These are phyloP conservation scores for Astrothelium macrocarpum DNA, from an alignment of 495 filamentous ascomycete species.

Conservation along the genomic window DNA sequence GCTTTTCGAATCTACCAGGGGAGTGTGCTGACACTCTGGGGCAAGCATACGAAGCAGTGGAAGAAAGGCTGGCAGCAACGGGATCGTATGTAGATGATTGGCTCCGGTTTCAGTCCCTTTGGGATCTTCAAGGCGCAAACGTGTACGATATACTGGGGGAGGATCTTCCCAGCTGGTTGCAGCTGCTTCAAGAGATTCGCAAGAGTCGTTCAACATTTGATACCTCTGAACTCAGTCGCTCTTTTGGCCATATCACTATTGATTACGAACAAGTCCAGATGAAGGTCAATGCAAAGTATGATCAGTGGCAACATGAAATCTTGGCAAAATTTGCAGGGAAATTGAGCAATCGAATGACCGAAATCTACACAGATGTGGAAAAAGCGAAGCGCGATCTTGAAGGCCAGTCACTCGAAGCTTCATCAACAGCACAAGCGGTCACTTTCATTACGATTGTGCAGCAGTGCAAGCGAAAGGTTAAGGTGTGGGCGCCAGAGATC, in stretches of 20 bases:
- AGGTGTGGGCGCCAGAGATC: constrained; percentile 87
- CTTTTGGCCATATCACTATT: constrained; percentile 86
- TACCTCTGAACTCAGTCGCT: constrained; percentile 80
- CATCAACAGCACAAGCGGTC: constrained; percentile 90
- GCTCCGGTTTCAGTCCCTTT: constrained; percentile 96
- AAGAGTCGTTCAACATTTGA: constrained; percentile 92
- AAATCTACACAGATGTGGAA: constrained; percentile 80
- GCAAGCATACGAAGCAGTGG: constrained; percentile 69
- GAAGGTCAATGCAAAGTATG: constrained; percentile 96
- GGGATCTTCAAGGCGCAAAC: constrained; percentile 92
- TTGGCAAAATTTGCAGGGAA: constrained; percentile 80
- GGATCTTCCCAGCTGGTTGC: constrained; percentile 82
- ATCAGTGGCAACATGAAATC: constrained; percentile 99
- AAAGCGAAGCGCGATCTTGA: constrained; percentile 82
- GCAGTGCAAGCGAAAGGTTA: constrained; percentile 84
- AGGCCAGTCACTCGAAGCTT: constrained; percentile 78
- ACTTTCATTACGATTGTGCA: constrained; percentile 98
- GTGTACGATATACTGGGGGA: constrained; percentile 89
- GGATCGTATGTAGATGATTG: constrained; percentile 86
- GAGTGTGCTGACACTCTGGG: constrained; percentile 67
- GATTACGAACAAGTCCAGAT: constrained; percentile 98
- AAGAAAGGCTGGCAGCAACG: constrained; percentile 66
- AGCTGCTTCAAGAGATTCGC: constrained; percentile 87
- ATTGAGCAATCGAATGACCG: constrained; percentile 80
- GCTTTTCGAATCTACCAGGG: constrained; percentile 79